Conservation (phyloP, 305 asterid species). For the Vinca major region DNA sequence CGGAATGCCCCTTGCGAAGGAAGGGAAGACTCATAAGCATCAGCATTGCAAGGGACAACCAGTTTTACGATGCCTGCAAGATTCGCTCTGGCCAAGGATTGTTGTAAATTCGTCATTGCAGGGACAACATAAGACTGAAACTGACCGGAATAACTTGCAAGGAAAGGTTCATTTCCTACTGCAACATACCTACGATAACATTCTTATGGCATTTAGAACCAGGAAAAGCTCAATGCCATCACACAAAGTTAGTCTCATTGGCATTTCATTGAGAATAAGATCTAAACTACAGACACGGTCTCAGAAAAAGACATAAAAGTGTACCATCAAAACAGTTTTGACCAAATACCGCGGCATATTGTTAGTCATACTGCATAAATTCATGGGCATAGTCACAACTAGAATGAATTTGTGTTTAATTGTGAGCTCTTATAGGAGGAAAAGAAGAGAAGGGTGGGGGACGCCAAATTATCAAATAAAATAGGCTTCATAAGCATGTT, state of each 20-base stretch:
- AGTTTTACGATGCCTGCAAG: conserved; percentile 65
- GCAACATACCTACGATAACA: conserved; percentile 61
- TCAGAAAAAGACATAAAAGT: neutral
- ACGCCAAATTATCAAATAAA: neutral
- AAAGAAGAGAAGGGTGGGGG: neutral
- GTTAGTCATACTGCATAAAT: neutral
- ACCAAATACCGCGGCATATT: neutral
- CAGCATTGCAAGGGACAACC: conserved; percentile 95
- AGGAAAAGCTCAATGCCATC: conserved; percentile 8
- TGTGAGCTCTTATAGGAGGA: neutral
- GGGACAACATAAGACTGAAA: conserved; percentile 72
- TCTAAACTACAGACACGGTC: neutral
- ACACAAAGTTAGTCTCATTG: neutral
- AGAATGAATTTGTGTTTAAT: neutral
- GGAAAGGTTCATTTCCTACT: conserved; percentile 89
- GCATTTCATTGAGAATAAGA: conserved; percentile 1
- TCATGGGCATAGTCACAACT: neutral
- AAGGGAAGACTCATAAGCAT: conserved; percentile 75
- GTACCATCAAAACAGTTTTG: neutral
- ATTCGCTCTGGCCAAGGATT: conserved; percentile 59
- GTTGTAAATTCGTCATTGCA: conserved; percentile 55
- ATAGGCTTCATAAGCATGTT: neutral
- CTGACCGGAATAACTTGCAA: conserved; percentile 64
- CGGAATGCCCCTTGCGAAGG: conserved; percentile 93
- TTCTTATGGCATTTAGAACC: conserved; percentile 15